Percentiles rank a stretch among this genome's conserved stretches.
Conservation (phyloP, 2,329 filamentous ascomycete species). For the Fusarium kyushuense region DNA sequence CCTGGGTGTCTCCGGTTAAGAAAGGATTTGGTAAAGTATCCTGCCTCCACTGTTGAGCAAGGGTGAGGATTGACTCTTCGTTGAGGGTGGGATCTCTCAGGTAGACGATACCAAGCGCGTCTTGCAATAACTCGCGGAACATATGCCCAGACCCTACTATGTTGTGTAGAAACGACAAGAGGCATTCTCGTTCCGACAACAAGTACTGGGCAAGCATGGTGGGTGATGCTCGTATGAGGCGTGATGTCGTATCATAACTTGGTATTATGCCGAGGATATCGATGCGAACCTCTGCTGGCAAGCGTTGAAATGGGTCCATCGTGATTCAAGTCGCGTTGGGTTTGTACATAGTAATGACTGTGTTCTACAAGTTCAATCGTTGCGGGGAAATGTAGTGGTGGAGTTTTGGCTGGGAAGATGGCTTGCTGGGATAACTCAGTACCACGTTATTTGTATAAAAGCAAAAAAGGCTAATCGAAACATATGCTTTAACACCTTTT, state of each 20-base stretch:
- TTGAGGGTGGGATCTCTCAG: fast-evolving
- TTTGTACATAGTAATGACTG: fast-evolving
- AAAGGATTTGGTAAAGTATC: neutral
- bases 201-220: neutral
- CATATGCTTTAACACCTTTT: too few species aligned
- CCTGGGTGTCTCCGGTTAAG: neutral
- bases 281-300: neutral
- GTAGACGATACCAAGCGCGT: neutral
- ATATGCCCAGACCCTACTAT: neutral
- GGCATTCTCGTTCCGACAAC: neutral
- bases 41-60: neutral
- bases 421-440: too few species aligned
- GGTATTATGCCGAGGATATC: neutral
- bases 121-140: neutral
- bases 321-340: neutral
- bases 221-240: neutral
- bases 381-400: neutral
- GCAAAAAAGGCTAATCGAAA: too few species aligned
- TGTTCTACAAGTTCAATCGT: neutral
- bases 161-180: neutral
- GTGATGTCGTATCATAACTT: neutral
- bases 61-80: neutral
- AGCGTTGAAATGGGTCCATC: neutral
- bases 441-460: too few species aligned
- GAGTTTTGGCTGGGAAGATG: neutral